Base-by-base conservation (phyloP, 2,329 filamentous ascomycete genomes). In the Beauveria brongniartii region DNA sequence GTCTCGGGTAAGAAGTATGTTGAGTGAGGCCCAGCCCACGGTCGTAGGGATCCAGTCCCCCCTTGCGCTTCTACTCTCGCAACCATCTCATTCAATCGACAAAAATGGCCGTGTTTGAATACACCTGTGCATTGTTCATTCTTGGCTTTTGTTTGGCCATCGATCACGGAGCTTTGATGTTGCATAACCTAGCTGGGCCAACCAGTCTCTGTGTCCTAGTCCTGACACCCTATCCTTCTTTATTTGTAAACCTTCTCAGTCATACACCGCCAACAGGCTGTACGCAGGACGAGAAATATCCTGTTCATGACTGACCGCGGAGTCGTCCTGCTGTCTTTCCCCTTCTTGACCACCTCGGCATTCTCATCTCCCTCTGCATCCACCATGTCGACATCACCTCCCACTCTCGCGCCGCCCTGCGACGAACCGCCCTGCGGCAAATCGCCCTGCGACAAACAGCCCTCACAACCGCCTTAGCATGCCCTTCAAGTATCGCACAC, bases 401-500 rank as follows among this genome's bases (percentile, higher is more conserved):
- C 30, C 30, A 30, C 10, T 1, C 30, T 10, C 3, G 30, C 30
- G 4, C 2, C 9, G 9, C 28, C 28, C 28, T 75, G 9, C 75
- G 74, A 80, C 0, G 71, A 70, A 0, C 78, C 80, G 20, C 22
- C 22, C 22, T 22, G 22, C n/a, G n/a, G n/a, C n/a, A n/a, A n/a
- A n/a, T n/a, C 8, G 8, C 28, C 28, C 28, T 75, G 9, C 75
- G 74, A 81, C 0, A 71, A 70, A 0, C 78, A n/a, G 71, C 74
- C 2, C 82, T 80, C 50, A 85, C 65, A 63, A 85, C 84, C 9
- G 80, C 77, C 73, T 83, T 84, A 64, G 69, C 78, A 83, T 77
- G 1, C 73, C 81, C 71, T 83, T 82, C 2, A 78, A 82, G 69
- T 84, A 84, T 82, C 81, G 58, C 75, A 79, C n/a, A 84, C 79